A percentile compares a stretch with the other conserved stretches of the same genome.
These are phyloP conservation scores for Lotus japonicus DNA, from an alignment of 306 rosid genomes.

Conservation along the genomic window DNA sequence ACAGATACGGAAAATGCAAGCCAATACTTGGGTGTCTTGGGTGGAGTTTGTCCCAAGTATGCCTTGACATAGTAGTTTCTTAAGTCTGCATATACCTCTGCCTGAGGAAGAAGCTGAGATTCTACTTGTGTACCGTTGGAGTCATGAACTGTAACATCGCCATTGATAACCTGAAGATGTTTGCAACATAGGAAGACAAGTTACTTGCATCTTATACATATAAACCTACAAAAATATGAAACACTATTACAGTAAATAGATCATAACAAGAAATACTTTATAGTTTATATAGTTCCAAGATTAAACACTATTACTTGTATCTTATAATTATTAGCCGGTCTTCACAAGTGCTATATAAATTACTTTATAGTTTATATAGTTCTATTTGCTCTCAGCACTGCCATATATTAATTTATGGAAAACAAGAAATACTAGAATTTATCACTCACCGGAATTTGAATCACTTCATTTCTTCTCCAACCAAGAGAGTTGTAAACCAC, in stretches of 20 bases:
- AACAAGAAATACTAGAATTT: slow-evolving; percentile 1
- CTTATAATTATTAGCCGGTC: background rate
- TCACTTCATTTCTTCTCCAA: slow-evolving; percentile 74
- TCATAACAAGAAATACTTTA: slow-evolving; percentile 10
- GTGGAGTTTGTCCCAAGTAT: slow-evolving; percentile 53
- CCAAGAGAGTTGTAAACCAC: slow-evolving; percentile 79
- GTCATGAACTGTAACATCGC: slow-evolving; percentile 51
- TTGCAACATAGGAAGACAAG: slow-evolving; percentile 13
- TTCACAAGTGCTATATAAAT: background rate
- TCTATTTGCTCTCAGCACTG: background rate
- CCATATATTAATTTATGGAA: background rate
- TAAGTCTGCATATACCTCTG: slow-evolving; percentile 33
- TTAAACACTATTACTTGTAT: too few species aligned
- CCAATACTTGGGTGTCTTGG: slow-evolving; percentile 56
- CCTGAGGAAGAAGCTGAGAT: slow-evolving; percentile 67
- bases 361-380: too few species aligned
- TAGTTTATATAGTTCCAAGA: too few species aligned
- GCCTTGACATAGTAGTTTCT: slow-evolving; percentile 57
- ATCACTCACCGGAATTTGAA: slow-evolving; percentile 78
- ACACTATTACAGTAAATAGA: slow-evolving; percentile 2
- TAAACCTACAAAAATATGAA: background rate
- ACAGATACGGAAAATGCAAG: slow-evolving; percentile 75
- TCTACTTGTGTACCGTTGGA: slow-evolving; percentile 53
- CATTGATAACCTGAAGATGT: slow-evolving; percentile 46
- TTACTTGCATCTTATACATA: background rate